phyloP scores from a whole-genome alignment of 2,329 filamentous ascomycete species.

The Colletotrichum lindemuthianum region DNA sequence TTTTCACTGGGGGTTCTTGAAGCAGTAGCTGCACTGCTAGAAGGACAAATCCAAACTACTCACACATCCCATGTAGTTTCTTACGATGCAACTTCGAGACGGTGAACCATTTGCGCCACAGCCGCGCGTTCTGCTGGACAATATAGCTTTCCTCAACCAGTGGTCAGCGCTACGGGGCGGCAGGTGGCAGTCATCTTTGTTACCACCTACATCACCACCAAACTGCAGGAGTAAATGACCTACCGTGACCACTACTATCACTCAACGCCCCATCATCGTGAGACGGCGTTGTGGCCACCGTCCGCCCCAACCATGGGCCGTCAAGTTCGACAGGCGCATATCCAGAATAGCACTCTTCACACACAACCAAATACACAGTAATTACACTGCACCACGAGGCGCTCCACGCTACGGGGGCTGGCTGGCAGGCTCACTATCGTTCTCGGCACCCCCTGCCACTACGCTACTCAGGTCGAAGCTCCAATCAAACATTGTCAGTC shows the following conservation, averaged over 20 bases:
- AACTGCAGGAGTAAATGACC: conserved; percentile 20
- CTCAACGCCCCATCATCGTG: conserved; percentile 14
- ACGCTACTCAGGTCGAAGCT: conserved; percentile 25
- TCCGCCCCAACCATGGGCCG: neutral
- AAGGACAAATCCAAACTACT: neutral
- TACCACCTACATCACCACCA: neutral
- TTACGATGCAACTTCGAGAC: conserved; percentile 6
- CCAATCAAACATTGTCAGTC: conserved; percentile 33
- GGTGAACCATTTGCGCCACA: conserved; percentile 15
- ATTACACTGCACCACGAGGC: conserved; percentile 3
- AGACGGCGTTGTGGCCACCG: conserved; percentile 14
- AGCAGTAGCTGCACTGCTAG: neutral
- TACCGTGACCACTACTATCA: neutral
- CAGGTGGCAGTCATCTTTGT: too few species aligned
- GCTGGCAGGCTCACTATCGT: conserved; percentile 5
- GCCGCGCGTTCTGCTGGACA: neutral
- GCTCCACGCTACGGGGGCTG: neutral
- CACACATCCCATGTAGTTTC: too few species aligned
- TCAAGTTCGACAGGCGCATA: too few species aligned
- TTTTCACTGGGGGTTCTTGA: conserved; percentile 20
- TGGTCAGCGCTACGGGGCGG: too few species aligned
- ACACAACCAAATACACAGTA: too few species aligned
- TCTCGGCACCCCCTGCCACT: conserved; percentile 19
- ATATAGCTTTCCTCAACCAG: too few species aligned
- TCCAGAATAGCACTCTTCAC: too few species aligned